Evolutionary conservation across 495 filamentous ascomycete genomes (phyloP).

Genomic region (Pyrenula massariospora): DNA sequence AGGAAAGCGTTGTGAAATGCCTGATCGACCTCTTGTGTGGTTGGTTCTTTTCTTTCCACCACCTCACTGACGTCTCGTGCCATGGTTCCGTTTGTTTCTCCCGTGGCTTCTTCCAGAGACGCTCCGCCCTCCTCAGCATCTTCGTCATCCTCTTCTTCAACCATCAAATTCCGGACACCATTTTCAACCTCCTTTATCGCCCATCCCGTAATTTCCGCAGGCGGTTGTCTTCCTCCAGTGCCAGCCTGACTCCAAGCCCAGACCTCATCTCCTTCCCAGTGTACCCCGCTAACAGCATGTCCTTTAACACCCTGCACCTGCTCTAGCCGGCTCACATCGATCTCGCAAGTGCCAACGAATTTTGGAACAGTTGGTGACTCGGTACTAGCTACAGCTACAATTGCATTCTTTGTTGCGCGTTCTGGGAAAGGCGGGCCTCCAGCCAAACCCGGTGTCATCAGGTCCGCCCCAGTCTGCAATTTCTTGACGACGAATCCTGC

Average conservation of each 20-base stretch:
- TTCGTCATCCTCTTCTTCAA: slow-evolving; percentile 25
- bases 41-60: slow-evolving; percentile 36
- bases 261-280: slow-evolving; percentile 67
- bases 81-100: slow-evolving; percentile 10
- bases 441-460: slow-evolving; percentile 67
- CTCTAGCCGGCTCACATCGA: slow-evolving; percentile 47
- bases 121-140: slow-evolving; percentile 28
- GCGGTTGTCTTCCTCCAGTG: slow-evolving; percentile 36
- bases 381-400: slow-evolving; percentile 55
- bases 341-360: slow-evolving; percentile 55
- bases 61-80: slow-evolving; percentile 14
- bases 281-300: slow-evolving; percentile 52
- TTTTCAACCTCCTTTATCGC: slow-evolving; percentile 14
- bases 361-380: slow-evolving; percentile 50
- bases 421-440: slow-evolving; percentile 57
- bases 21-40: slow-evolving; percentile 55
- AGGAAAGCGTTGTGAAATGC: slow-evolving; percentile 58
- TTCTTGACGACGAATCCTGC: slow-evolving; percentile 51
- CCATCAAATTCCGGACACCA: slow-evolving; percentile 3
- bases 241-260: slow-evolving; percentile 53
- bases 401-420: slow-evolving; percentile 45
- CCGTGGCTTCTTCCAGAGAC: slow-evolving; percentile 21
- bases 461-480: slow-evolving; percentile 51
- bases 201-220: slow-evolving; percentile 38
- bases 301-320: slow-evolving; percentile 55